Evolutionary conservation across 1,139 yeast genomes (phyloP), one percentile per base, ranked within the genome.

Genomic region (Tardiomyces depauwii): DNA sequence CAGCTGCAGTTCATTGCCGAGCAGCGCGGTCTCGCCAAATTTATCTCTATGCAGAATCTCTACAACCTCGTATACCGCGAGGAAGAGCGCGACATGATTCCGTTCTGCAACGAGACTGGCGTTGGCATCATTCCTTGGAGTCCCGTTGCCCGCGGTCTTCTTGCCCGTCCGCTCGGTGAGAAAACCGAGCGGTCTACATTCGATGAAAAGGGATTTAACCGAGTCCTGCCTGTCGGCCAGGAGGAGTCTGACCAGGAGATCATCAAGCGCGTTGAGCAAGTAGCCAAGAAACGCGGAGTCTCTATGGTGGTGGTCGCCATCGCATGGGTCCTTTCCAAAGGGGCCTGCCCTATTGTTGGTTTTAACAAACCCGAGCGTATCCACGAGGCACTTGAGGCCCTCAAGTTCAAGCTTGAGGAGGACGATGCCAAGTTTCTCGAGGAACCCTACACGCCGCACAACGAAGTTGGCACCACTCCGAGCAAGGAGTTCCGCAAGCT

Each of bases 61-160:
- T 76, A 76, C 60, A 77, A 76, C 57, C 64, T 77, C 53, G 47
- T 78, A 5, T 70, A 75, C 57, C 66, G 84, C 19, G 82, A 78
- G 55, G 82, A 78, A 46, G 84, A 78, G 56, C 62, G 75, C 38
- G 83, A 78, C 54, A 69, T 77, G 76, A 74, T 68, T 52, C 77
- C 75, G 25, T 78, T 65, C 61, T 74, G 80, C 56, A 61, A 75
- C 7, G 59, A 64, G 45, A 67, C 67, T 2, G 70, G 72, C 23
- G 76, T 74, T 30, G 78, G 77, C 0, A 45, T 74, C n/a, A 67
- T 73, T 46, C 78, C 79, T 6, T 75, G 75, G 74, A 70, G 75
- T 12, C 78, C 79, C 16, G 60, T 68, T 51, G 76, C 75, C 10
- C 60, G 73, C 52, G 79, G 78, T 4, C 21, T 70, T 0, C 63